A percentile compares a stretch with the other conserved stretches of the same genome.
Evolutionary conservation across 208 protist species (phyloP).

Genomic region (Entamoeba moshkovskii): DNA sequence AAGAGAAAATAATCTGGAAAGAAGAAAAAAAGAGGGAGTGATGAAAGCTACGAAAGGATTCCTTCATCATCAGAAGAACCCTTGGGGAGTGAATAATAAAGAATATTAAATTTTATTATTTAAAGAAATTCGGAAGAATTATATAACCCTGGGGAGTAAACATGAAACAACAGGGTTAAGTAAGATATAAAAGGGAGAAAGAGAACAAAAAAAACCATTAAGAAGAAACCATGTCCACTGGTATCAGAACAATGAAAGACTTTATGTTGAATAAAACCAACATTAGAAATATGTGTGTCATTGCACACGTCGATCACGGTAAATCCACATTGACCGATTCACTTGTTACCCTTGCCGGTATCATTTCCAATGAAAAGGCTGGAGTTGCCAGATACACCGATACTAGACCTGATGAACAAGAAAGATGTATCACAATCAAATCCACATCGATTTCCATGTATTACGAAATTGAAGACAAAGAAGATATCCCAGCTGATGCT

Average conservation of each 20-base stretch:
- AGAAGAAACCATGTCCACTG: not conserved
- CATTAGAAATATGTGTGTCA: constrained; percentile 75
- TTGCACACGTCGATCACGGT: constrained; percentile 71
- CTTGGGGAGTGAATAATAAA: no score
- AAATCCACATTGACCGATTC: constrained; percentile 94
- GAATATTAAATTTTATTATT: no score
- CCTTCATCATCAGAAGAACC: no score
- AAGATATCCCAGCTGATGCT: not conserved
- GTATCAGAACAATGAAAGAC: not conserved
- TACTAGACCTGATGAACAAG: constrained; percentile 80
- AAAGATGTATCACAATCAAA: constrained; percentile 98
- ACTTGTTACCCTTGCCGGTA: constrained; percentile 68
- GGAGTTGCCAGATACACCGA: constrained; percentile 75
- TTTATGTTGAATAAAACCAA: not conserved
- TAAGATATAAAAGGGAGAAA: not conserved
- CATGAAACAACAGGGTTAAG: no score
- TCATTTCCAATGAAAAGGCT: constrained; percentile 66
- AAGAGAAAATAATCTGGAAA: no score
- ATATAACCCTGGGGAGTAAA: no score
- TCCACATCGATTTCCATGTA: constrained; percentile 91
- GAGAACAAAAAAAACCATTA: not conserved
- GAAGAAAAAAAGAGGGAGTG: no score
- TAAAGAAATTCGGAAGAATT: no score
- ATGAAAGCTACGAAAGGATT: no score
- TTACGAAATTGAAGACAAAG: constrained; percentile 53